These are phyloP conservation scores for Capsicum chinense DNA, from an alignment of 257 asterid genomes.

Conservation along the genomic window DNA sequence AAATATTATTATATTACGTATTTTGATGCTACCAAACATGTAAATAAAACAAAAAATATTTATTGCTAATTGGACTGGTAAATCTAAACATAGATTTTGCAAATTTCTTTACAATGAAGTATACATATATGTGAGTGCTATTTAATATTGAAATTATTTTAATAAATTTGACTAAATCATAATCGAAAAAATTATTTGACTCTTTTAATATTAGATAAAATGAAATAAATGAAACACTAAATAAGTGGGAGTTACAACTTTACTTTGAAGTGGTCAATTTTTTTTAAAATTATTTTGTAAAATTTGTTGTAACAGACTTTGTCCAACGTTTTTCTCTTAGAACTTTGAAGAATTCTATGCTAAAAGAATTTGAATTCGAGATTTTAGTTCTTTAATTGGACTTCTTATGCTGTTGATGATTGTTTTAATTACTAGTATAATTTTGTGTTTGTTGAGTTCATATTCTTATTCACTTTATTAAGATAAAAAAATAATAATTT, in stretches of 20 bases:
- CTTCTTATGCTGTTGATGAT: neutral
- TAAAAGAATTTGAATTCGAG: neutral
- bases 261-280: slow-evolving; percentile 13
- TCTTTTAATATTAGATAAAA: neutral
- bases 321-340: neutral
- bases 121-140: neutral
- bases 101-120: neutral
- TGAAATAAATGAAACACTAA: neutral
- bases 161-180: neutral
- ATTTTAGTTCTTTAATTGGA: neutral
- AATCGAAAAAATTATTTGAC: neutral
- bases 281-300: neutral
- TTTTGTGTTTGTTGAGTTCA: neutral
- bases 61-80: too few relatives aligned
- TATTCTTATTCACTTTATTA: too few relatives aligned
- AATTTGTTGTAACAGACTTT: neutral
- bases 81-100: neutral
- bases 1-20: neutral
- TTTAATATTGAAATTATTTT: neutral
- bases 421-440: neutral
- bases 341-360: neutral
- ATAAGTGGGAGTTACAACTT: neutral
- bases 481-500: too few relatives aligned
- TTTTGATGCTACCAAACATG: too few relatives aligned
- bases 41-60: too few relatives aligned